Conservation (phyloP, 768 basidiomycete genomes). For the Tephrocybe sp. region DNA sequence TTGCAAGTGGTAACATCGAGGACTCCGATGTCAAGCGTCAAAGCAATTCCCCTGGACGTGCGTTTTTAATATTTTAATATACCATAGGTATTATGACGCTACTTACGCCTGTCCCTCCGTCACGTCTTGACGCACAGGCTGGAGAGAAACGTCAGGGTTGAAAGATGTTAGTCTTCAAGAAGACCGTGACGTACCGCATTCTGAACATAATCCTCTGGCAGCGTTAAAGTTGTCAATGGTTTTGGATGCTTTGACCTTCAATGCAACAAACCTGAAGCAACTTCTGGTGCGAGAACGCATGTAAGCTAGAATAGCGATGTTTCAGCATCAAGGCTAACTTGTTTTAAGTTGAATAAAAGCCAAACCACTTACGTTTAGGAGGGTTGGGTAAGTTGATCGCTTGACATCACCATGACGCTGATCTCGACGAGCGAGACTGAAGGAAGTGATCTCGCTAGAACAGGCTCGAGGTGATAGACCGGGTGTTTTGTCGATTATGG, state of each 20-base stretch:
- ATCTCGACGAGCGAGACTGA: constrained; percentile 17
- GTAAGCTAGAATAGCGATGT: constrained; percentile 13
- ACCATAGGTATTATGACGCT: background rate
- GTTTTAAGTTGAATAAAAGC: too few species aligned
- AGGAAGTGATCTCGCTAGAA: constrained; percentile 13
- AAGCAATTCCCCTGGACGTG: constrained; percentile 29
- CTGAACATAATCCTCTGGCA: constrained; percentile 14
- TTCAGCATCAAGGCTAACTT: too few species aligned
- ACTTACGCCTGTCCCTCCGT: constrained; percentile 21
- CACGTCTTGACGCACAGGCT: constrained; percentile 19
- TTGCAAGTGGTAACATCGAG: constrained; percentile 38
- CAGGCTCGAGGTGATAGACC: constrained; percentile 9
- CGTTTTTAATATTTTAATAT: too few species aligned
- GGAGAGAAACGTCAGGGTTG: background rate
- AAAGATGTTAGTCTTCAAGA: too few species aligned
- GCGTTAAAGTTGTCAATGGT: background rate
- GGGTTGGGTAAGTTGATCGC: constrained; percentile 10
- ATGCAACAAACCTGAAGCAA: constrained; percentile 10
- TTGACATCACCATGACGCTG: constrained; percentile 4
- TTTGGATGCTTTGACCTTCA: background rate
- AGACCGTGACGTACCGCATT: constrained; percentile 15
- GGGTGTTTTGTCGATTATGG: background rate
- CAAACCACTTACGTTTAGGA: constrained; percentile 14
- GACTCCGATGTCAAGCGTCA: constrained; percentile 39
- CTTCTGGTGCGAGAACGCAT: constrained; percentile 19